Percentiles rank a stretch among this genome's conserved stretches.
These are phyloP conservation scores for Xylaria arbuscula DNA, from an alignment of 2,329 filamentous ascomycete genomes.

Conservation along the genomic window DNA sequence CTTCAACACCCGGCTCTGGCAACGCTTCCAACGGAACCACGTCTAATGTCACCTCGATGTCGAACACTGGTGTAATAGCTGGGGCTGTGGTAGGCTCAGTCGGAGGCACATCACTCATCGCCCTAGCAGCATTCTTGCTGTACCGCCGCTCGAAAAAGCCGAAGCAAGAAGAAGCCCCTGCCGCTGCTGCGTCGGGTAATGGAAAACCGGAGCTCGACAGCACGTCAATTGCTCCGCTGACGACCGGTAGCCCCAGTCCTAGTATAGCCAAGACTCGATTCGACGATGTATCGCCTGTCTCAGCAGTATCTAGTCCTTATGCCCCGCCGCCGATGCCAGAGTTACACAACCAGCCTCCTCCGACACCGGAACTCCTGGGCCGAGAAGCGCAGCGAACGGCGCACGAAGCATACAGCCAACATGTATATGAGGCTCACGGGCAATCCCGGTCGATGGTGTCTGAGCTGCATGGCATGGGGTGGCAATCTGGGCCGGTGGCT, in stretches of 20 bases:
- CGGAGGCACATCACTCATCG: slow-evolving; percentile 48
- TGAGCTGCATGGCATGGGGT: slow-evolving; percentile 40
- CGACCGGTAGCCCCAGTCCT: slow-evolving; percentile 36
- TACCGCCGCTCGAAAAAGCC: slow-evolving; percentile 41
- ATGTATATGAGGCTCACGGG: slow-evolving; percentile 44
- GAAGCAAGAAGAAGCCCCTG: slow-evolving; percentile 12
- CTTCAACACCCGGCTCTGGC: slow-evolving; percentile 14
- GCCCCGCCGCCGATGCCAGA: slow-evolving; percentile 39
- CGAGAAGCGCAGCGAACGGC: slow-evolving; percentile 30
- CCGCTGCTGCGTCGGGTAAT: not conserved
- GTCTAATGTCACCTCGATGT: slow-evolving; percentile 38
- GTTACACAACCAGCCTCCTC: slow-evolving; percentile 38
- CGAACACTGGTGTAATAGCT: slow-evolving; percentile 45
- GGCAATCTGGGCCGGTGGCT: slow-evolving; percentile 46
- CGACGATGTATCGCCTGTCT: slow-evolving; percentile 46
- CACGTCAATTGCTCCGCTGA: slow-evolving; percentile 24
- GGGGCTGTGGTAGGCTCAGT: slow-evolving; percentile 52
- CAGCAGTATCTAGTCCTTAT: slow-evolving; percentile 43
- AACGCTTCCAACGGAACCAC: slow-evolving; percentile 41
- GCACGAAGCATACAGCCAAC: slow-evolving; percentile 43
- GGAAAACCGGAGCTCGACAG: slow-evolving; percentile 48
- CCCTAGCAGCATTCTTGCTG: slow-evolving; percentile 53
- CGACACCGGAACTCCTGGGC: slow-evolving; percentile 37
- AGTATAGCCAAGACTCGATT: slow-evolving; percentile 35
- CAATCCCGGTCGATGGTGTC: slow-evolving; percentile 35